A percentile compares a stretch with the other conserved stretches of the same genome.
phyloP scores from a whole-genome alignment of 2,329 filamentous ascomycete species.

The Elsinoe batatas region DNA sequence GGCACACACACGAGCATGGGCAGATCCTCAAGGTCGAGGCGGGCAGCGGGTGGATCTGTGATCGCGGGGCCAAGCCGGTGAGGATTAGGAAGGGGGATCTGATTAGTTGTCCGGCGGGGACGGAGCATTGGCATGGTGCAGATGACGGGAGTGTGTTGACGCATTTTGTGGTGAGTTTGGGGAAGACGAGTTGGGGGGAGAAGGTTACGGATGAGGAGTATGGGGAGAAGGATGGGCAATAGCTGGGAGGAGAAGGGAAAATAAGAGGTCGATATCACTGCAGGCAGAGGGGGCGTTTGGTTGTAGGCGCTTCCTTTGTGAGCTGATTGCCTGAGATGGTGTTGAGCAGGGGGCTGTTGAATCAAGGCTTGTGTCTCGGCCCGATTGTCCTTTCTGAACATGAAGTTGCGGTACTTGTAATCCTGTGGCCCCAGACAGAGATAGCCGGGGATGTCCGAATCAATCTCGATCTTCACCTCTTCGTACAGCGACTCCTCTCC shows the following conservation, averaged over 20 bases:
- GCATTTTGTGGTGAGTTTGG: conserved; percentile 31
- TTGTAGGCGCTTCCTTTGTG: too few species aligned
- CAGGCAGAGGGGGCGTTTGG: too few species aligned
- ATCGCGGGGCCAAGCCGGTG: conserved; percentile 30
- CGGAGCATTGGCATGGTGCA: conserved; percentile 38
- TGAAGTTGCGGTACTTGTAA: too few species aligned
- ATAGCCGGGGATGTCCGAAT: too few species aligned
- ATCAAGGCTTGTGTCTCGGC: too few species aligned
- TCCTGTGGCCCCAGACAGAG: too few species aligned
- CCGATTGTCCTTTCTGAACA: too few species aligned
- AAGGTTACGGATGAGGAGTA: conserved; percentile 32
- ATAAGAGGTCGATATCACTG: not conserved
- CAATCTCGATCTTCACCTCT: too few species aligned
- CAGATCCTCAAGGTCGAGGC: conserved; percentile 34
- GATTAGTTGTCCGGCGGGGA: conserved; percentile 32
- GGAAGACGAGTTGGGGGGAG: conserved; percentile 31
- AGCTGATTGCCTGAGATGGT: too few species aligned
- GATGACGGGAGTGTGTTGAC: conserved; percentile 33
- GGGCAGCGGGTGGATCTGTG: conserved; percentile 36
- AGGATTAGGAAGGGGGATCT: conserved; percentile 33
- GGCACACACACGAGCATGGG: conserved; percentile 38
- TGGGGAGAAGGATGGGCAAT: conserved; percentile 22
- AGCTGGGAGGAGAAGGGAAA: not conserved
- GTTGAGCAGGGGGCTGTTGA: too few species aligned
- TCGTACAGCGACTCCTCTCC: too few species aligned